Evolutionary conservation across 768 basidiomycete genomes (phyloP), one percentile per base, ranked within the genome.

Genomic region (Rhizopogon vesiculosus): DNA sequence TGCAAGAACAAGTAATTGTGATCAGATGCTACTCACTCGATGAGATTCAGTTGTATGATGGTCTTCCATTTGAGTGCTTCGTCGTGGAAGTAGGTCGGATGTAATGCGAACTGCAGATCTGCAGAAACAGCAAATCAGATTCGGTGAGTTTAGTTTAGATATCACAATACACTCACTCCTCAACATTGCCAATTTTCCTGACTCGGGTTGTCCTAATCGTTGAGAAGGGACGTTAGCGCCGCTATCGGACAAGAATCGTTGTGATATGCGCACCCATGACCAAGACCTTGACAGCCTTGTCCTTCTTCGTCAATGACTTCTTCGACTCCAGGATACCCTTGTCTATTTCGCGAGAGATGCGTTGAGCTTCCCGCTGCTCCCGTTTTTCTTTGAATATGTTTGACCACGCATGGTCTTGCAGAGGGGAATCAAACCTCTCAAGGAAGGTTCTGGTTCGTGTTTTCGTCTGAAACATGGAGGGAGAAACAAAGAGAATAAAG

Each of bases 61-160:
- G 78, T 76, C 58, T 76, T 80, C 86, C 87, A 89, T 7, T 80
- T 76, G 0, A 73, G 62, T 15, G 80, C 73, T 57, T 89, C 85
- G 45, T 62, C 73, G 43, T 79, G 77, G 55, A 87, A 87, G 54
- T 81, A 78, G 29, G 73, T 75, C 0, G 86, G 86, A 8, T 82
- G 78, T 61, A 87, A 86, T 0, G 81, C 77, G 6, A 88, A 64
- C 64, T 86, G 85, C 59, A 88, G 88, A 62, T 89, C 86, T 89
- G 60, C 1, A 18, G 38, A 9, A 3, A 31, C 15, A 15, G 31
- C 31, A 33, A 16, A 18, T 56, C 5, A 58, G 43, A 2, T 22
- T 3, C 7, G 18, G 15, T 7, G n/a, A 2, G 9, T 4, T 40
- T 3, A 7, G 35, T 4, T 7, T 2, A n/a, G 5, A 18, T 10